A percentile compares a stretch with the other conserved stretches of the same genome.
phyloP scores from a whole-genome alignment of 148 eudicot species.

The Talinum fruticosum region DNA sequence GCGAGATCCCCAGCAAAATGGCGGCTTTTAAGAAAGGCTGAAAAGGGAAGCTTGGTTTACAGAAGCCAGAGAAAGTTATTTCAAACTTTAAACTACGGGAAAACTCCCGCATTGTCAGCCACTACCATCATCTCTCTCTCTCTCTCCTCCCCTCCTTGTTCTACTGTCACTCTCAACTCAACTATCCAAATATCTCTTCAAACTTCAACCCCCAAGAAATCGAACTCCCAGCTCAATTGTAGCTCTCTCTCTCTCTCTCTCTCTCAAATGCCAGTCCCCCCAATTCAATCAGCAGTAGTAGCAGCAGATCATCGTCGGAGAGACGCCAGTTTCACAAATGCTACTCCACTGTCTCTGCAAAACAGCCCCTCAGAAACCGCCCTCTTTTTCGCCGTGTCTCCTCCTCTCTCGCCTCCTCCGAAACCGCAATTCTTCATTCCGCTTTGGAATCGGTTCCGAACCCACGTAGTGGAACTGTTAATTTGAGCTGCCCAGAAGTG shows the following conservation, averaged over 20 bases:
- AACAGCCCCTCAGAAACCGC: conserved; percentile 38
- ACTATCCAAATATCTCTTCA: too few species aligned
- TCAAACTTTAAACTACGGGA: too few species aligned
- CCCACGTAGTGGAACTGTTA: not conserved
- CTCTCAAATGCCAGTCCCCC: not conserved
- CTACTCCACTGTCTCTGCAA: conserved; percentile 29
- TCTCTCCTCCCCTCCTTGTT: too few species aligned
- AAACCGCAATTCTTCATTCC: conserved; percentile 8
- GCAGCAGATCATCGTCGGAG: conserved; percentile 21
- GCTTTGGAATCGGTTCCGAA: not conserved
- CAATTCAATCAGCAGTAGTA: not conserved
- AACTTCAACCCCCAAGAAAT: too few species aligned
- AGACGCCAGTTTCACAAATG: conserved; percentile 42
- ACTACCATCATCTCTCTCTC: too few species aligned
- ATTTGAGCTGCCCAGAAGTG: not conserved
- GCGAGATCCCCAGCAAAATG: too few species aligned
- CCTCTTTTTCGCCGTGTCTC: conserved; percentile 33
- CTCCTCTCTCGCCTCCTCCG: not conserved
- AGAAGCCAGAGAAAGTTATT: too few species aligned
- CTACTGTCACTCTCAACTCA: too few species aligned
- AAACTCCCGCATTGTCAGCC: too few species aligned
- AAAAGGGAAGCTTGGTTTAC: too few species aligned
- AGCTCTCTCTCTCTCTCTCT: not conserved
- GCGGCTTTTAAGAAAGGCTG: too few species aligned
- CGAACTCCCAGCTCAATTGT: not conserved